A percentile compares a stretch with the other conserved stretches of the same genome.
phyloP scores from a whole-genome alignment of 495 filamentous ascomycete species.

The Cercophora scortea region DNA sequence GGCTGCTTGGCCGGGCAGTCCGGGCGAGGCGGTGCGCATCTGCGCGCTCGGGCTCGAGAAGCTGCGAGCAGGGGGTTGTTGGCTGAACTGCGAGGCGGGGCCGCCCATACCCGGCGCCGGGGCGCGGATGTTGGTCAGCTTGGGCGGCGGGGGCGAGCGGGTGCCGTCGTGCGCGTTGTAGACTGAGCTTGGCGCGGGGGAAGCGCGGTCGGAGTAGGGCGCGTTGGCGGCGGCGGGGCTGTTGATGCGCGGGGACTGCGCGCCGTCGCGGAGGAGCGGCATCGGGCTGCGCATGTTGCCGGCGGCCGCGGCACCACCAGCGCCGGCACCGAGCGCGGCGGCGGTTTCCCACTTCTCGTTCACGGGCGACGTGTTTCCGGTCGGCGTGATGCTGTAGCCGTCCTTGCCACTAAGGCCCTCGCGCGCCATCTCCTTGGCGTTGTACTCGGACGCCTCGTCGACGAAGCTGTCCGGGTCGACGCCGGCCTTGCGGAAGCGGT shows the following conservation, averaged over 20 bases:
- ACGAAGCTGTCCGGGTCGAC: constrained; percentile 37
- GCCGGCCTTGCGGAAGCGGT: constrained; percentile 42
- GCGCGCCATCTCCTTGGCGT: constrained; percentile 25
- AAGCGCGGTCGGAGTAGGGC: constrained; percentile 7
- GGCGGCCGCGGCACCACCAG: constrained; percentile 20
- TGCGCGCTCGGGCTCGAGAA: constrained; percentile 22
- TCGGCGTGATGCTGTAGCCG: constrained; percentile 28
- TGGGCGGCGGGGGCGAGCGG: constrained; percentile 3
- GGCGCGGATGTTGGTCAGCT: constrained; percentile 10
- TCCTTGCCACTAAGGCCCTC: constrained; percentile 22
- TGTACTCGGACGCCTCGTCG: constrained; percentile 32
- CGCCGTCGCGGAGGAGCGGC: constrained; percentile 22
- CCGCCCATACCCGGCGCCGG: constrained; percentile 18
- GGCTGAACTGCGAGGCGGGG: constrained; percentile 6
- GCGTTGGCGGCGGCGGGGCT: constrained; percentile 9
- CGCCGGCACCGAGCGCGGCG: constrained; percentile 12
- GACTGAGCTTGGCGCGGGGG: constrained; percentile 4
- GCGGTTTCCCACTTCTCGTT: constrained; percentile 14
- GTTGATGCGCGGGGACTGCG: constrained; percentile 17
- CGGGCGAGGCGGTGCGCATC: constrained; percentile 20
- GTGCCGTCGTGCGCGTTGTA: not conserved
- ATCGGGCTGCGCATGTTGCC: constrained; percentile 22
- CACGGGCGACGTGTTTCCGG: constrained; percentile 15
- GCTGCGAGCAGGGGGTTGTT: constrained; percentile 16
- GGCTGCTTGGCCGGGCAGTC: constrained; percentile 9